Base-by-base conservation (phyloP, 129 eudicot genomes). In the Flaveria robusta region DNA sequence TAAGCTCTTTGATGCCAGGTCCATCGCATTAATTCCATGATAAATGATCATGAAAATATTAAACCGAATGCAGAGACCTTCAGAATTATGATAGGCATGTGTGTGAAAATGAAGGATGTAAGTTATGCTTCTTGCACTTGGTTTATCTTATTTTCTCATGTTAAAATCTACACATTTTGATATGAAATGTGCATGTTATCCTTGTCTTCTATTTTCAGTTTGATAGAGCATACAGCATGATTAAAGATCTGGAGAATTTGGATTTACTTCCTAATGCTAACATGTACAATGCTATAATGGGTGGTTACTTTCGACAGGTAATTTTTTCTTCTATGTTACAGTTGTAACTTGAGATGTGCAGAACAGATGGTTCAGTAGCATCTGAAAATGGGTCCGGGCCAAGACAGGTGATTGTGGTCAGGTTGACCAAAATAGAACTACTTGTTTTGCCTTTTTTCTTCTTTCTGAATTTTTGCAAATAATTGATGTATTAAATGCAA, bases 51-150 rank as follows among this genome's bases (percentile, higher is more conserved):
- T 64, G 59, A 63, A 27, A 63, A 76, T 42, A 50, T 91, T 83
- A 64, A 81, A 66, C 86, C 86, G 27, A 86, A 88, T 60, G 49
- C 23, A 49, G 98, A 94, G 79, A n/a, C n/a, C 62, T 87, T 84
- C 77, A 82, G 90, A 80, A 68, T 67, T 79, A 87, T 94, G 90
- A 87, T 91, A 76, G 76, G 42, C 79, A 78, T 87, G 71, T 80
- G 52, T 81, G 98, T 89, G 66, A 88, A n/a, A 84, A 85, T 90
- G 93, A 94, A 89, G 70, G 98, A 94, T 79, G 98, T 92, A 84
- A 90, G 92, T 84, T 65, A 50, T 72, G 11, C 31, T 74, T 42
- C 47, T 78, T 72, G 56, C 39, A 16, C 66, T 81, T 80, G 43
- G 19, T 66, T 31, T n/a, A n/a, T n/a, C 50, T 68, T 49, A 74